Base-by-base conservation (phyloP, 1,284 basidiomycete genomes). In the Mycena sp. region DNA sequence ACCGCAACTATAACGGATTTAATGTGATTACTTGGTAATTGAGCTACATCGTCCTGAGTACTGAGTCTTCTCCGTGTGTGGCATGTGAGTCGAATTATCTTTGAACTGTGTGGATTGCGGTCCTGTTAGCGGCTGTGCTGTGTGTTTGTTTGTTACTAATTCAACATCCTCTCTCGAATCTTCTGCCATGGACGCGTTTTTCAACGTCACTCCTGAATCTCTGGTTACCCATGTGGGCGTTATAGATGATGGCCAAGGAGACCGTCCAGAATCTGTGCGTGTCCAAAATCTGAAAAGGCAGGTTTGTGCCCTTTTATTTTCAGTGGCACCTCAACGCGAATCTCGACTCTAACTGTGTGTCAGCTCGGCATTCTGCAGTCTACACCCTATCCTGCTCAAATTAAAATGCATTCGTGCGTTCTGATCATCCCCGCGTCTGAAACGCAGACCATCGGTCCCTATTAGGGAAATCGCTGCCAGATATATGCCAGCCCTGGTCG, bases 381-480 rank as follows among this genome's bases (percentile, higher is more conserved):
- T 16, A 61, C 48, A 52, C 70, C 72, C 19, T 40, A 11, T 11
- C 11, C 61, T 11, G 28, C 50, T n/a, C 69, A 70, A 32, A 59
- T 65, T 32, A 67, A 67, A 3, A 57, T 73, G 23, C 69, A 74
- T 58, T 64, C 62, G 76, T 71, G 55, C 44, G 64, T 49, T 41
- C 2, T 23, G 44, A 44, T 43, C 23, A 21, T 40, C 28, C n/a
- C 28, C 6, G 23, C n/a, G 1, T 19, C 3, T 43, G 37, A 25
- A 9, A n/a, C 21, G 44, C 37, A n/a, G 26, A 21, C 29, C 6
- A 41, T 30, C n/a, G 16, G 12, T 29, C 11, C 17, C 43, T 10
- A 29, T 43, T 25, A 82, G 81, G 50, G 76, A 80, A 71, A 69
- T 80, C 50, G 74, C 78, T 28, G 80, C 81, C 32, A 79, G 73